phyloP scores from a whole-genome alignment of 2,329 filamentous ascomycete genomes.

The Aspergillus clavatus region DNA sequence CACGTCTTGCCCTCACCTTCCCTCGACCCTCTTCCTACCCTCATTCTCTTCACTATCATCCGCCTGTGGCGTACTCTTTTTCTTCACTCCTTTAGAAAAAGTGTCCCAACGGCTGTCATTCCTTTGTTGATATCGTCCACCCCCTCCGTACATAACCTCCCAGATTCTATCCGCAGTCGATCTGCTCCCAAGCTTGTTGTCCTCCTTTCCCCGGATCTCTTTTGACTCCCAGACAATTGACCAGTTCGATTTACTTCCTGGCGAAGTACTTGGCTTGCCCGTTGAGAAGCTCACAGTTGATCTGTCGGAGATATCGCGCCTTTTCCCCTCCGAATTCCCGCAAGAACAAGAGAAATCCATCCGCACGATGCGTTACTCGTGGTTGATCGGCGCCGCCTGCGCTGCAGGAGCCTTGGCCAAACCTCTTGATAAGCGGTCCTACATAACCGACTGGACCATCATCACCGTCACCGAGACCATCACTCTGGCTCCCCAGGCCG shows the following conservation, averaged over 20 bases:
- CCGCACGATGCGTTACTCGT: slow-evolving; percentile 30
- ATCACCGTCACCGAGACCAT: slow-evolving; percentile 36
- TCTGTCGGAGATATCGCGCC: slow-evolving; percentile 20
- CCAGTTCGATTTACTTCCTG: slow-evolving; percentile 29
- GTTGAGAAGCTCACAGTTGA: slow-evolving; percentile 30
- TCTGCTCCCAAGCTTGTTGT: too few relatives aligned
- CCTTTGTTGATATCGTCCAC: slow-evolving; percentile 20
- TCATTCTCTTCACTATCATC: slow-evolving; percentile 14
- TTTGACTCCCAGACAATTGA: slow-evolving; percentile 12
- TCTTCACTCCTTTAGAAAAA: slow-evolving; percentile 29
- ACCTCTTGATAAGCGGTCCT: slow-evolving; percentile 32
- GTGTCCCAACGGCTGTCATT: slow-evolving; percentile 29
- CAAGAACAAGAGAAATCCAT: slow-evolving; percentile 8
- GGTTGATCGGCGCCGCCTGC: slow-evolving; percentile 34
- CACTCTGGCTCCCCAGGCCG: slow-evolving; percentile 17
- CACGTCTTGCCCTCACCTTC: slow-evolving; percentile 5
- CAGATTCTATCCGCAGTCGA: slow-evolving; percentile 27
- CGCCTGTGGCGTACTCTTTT: slow-evolving; percentile 23
- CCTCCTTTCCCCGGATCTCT: too few relatives aligned
- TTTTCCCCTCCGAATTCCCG: slow-evolving; percentile 9
- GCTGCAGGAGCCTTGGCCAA: slow-evolving; percentile 31
- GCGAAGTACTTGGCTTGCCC: slow-evolving; percentile 31
- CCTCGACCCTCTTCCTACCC: slow-evolving; percentile 10
- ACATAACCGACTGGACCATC: slow-evolving; percentile 34
- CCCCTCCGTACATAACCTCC: slow-evolving; percentile 4